Percentiles rank a stretch among this genome's conserved stretches.
Conservation (phyloP, 202 grass and related monocot species). For the Zoysia matrella region DNA sequence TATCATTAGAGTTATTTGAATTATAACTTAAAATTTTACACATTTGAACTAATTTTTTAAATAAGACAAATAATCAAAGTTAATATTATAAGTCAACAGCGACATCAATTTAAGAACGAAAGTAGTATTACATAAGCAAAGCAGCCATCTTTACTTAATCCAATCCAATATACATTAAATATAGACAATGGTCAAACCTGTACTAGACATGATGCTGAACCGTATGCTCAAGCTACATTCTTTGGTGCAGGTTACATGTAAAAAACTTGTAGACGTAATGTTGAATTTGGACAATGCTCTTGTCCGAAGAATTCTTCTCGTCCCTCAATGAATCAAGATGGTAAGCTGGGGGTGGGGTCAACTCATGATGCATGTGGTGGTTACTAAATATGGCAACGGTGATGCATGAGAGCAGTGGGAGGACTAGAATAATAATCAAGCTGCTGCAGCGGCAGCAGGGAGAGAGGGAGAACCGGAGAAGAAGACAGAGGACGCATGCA, state of each 20-base stretch:
- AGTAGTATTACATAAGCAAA: too few relatives aligned
- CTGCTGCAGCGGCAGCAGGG: not conserved
- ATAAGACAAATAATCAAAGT: too few relatives aligned
- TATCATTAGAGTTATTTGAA: too few relatives aligned
- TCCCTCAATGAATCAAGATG: not conserved
- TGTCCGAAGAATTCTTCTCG: not conserved
- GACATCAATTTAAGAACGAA: too few relatives aligned
- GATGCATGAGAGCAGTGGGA: conserved; percentile 32
- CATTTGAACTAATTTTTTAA: too few relatives aligned
- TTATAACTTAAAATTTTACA: too few relatives aligned
- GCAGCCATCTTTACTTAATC: too few relatives aligned
- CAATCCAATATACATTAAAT: too few relatives aligned
- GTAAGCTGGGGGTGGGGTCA: conserved; percentile 34
- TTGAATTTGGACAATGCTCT: not conserved
- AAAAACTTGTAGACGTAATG: not conserved
- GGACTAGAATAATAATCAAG: conserved; percentile 25
- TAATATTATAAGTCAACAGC: too few relatives aligned
- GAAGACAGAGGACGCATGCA: conserved; percentile 36
- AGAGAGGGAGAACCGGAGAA: conserved; percentile 5
- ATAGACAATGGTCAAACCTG: too few relatives aligned
- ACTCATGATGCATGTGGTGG: conserved; percentile 36
- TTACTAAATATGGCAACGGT: conserved; percentile 55
- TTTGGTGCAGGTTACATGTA: not conserved
- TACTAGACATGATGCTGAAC: too few relatives aligned
- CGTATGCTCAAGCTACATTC: too few relatives aligned